Evolutionary conservation across 2,329 filamentous ascomycete species (phyloP), one percentile per base, ranked within the genome.

Genomic region (Helminthosporium solani): DNA sequence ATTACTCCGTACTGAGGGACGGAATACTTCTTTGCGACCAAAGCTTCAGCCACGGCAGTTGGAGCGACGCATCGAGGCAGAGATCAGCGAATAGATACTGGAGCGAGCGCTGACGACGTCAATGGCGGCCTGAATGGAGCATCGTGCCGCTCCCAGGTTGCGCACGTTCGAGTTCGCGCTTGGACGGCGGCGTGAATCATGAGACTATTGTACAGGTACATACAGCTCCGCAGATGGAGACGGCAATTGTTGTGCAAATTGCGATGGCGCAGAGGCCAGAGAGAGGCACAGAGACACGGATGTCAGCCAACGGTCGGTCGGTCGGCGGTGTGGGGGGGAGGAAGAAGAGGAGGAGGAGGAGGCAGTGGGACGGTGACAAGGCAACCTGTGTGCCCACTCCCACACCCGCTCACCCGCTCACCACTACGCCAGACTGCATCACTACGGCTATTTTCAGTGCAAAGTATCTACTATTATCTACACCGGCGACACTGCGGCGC

Each of bases 371-470:
- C n/a, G n/a, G n/a, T n/a, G n/a, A n/a, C n/a, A n/a, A n/a, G n/a
- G n/a, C n/a, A n/a, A n/a, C n/a, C 27, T 33, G 39, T 12, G 23
- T 12, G 14, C 28, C 28, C 28, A n/a, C 28, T 31, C 7, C 25
- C 15, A n/a, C n/a, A n/a, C n/a, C n/a, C n/a, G n/a, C n/a, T n/a
- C n/a, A n/a, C n/a, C n/a, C n/a, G 18, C 33, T 30, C 28, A 20
- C 28, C 16, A n/a, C 23, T 19, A 18, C 7, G 5, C 21, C 19
- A 16, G 21, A n/a, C n/a, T n/a, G n/a, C n/a, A n/a, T 18, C 20
- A 25, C 23, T 12, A 33, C 35, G 33, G 40, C 41, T 44, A 49
- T 44, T 38, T 44, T 33, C 35, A 27, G 45, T 25, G 9, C 23
- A 25, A 9, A n/a, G n/a, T n/a, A n/a, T n/a, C 35, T 25, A 19